A percentile compares a stretch with the other conserved stretches of the same genome.
Conservation (phyloP, 2,329 filamentous ascomycete genomes). For the Fusarium burgessii region DNA sequence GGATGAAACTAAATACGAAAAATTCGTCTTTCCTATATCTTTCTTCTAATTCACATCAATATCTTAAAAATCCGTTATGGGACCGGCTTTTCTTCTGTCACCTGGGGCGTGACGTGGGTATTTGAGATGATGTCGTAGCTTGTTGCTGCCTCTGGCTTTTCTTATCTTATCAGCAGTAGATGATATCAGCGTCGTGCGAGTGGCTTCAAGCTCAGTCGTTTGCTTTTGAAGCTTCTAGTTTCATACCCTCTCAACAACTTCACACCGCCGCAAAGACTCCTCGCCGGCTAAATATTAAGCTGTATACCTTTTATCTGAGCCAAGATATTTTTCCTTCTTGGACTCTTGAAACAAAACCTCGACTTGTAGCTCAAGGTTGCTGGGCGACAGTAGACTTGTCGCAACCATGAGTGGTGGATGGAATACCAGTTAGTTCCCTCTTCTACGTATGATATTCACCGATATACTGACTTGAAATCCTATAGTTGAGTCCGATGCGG, state of each 20-base stretch:
- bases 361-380: not conserved
- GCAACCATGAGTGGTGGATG: slow-evolving; percentile 80
- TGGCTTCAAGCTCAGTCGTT: slow-evolving; percentile 29
- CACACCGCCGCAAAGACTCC: not conserved
- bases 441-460: not conserved
- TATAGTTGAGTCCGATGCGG: slow-evolving; percentile 90
- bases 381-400: slow-evolving; percentile 3
- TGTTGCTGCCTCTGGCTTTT: slow-evolving; percentile 37
- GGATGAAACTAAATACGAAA: too few relatives aligned
- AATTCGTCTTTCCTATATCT: too few relatives aligned
- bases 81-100: too few relatives aligned
- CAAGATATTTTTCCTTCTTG: not conserved
- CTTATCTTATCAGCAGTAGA: slow-evolving; percentile 46
- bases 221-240: slow-evolving; percentile 25
- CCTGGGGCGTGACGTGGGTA: too few relatives aligned
- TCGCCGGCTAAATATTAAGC: not conserved
- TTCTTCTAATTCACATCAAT: too few relatives aligned
- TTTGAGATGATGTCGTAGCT: slow-evolving; percentile 33
- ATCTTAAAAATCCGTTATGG: too few relatives aligned
- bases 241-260: slow-evolving; percentile 13
- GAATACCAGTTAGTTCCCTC: slow-evolving; percentile 79
- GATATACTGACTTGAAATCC: slow-evolving; percentile 13
- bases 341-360: not conserved
- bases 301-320: not conserved
- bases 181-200: slow-evolving; percentile 42